These are phyloP conservation scores for Cladophialophora yegresii DNA, from an alignment of 2,329 filamentous ascomycete species.

Conservation along the genomic window DNA sequence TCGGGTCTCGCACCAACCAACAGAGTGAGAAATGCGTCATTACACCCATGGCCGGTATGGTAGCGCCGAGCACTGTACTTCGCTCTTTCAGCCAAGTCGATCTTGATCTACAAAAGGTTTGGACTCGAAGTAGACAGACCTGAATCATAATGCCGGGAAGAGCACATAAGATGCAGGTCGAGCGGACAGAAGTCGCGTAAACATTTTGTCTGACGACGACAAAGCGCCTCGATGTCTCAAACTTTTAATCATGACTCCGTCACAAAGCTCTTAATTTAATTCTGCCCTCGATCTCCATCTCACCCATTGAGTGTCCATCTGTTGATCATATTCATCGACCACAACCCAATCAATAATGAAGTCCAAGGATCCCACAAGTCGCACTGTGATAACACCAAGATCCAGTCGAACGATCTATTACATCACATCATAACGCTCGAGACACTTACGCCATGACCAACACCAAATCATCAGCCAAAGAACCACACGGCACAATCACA, in stretches of 20 bases:
- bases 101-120: neutral
- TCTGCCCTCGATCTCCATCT: neutral
- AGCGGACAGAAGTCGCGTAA: neutral
- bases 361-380: too few species aligned
- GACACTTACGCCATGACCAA: neutral
- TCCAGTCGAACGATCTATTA: neutral
- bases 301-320: too few species aligned
- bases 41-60: neutral
- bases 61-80: neutral
- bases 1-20: too few species aligned
- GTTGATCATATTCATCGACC: neutral
- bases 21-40: neutral
- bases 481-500: conserved; percentile 30
- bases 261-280: neutral
- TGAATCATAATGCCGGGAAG: neutral
- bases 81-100: neutral
- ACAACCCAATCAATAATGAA: too few species aligned
- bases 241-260: neutral
- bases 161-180: neutral
- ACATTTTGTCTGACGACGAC: neutral
- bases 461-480: neutral
- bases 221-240: neutral
- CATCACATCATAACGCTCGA: neutral
- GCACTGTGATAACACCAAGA: neutral
- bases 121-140: neutral